Evolutionary conservation across 1,139 yeast species (phyloP), one percentile per base, ranked within the genome.

Genomic region (Arxiozyma slooffiae): DNA sequence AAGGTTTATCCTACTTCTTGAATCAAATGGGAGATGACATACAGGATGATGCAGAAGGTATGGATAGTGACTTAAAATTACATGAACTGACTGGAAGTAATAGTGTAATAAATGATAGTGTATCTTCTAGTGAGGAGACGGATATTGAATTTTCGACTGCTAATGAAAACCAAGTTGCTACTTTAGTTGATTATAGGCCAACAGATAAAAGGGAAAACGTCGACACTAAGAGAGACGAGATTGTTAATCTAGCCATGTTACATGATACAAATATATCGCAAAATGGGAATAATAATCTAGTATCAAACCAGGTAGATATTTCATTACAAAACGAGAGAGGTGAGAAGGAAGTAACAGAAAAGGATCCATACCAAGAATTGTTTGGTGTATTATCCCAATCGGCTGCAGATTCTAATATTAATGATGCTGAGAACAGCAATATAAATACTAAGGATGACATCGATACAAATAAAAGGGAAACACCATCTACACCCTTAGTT

Each of bases 21-120:
- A 56, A 55, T 8, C 56, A 52, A 49, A 49, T 50, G 46, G 16
- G 39, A 34, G 46, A 44, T 34, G 48, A 34, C 1, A 24, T 22
- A 34, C 4, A 18, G 24, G 22, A 11, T 30, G 17, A 20, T 8
- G 47, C n/a, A 5, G 22, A 34, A 36, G 38, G 18, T 30, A n/a
- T 14, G 14, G 21, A 41, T 2, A 11, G 4, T 30, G n/a, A 4
- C 4, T 8, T 21, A n/a, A 41, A 9, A 11, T n/a, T n/a, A 8
- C 7, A 11, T 36, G 22, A 34, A n/a, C 14, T 5, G 9, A 3
- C 17, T 18, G 22, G 22, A 16, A 14, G 26, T 1, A 5, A 43
- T 7, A 34, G 17, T 36, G n/a, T 34, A 34, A 34, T 22, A 2
- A 16, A 21, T 34, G 46, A 34, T 43, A 36, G 9, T 21, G 18